phyloP scores from a whole-genome alignment of 495 filamentous ascomycete genomes.

The Annulohypoxylon maeteangense region DNA sequence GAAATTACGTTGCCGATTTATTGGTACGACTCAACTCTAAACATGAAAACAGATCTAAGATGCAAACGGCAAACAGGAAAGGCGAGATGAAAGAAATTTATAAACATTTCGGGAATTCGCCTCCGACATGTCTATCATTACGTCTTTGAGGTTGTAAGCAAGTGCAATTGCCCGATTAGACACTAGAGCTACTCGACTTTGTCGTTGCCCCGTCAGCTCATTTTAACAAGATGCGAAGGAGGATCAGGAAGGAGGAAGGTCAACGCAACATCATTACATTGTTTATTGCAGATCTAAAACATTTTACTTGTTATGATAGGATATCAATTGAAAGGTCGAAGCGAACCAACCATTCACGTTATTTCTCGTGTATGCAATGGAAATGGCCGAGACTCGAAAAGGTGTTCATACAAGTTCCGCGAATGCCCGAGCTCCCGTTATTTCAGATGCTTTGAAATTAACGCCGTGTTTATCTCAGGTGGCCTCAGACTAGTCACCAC shows the following conservation, averaged over 20 bases:
- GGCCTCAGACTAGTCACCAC: no score
- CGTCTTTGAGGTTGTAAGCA: slow-evolving; percentile 7
- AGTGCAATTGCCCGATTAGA: slow-evolving; percentile 9
- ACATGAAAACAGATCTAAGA: background rate
- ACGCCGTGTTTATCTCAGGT: no score
- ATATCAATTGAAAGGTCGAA: background rate
- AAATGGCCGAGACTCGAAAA: no score
- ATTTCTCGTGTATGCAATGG: slow-evolving; percentile 34
- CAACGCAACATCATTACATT: slow-evolving; percentile 16
- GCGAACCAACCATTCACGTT: slow-evolving; percentile 16
- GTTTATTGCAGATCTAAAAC: slow-evolving; percentile 12
- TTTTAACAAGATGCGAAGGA: slow-evolving; percentile 3
- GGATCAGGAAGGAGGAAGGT: slow-evolving; percentile 6
- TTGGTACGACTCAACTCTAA: background rate
- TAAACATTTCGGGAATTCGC: slow-evolving; percentile 13
- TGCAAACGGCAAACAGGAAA: background rate
- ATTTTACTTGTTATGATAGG: slow-evolving; percentile 2
- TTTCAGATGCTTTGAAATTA: no score
- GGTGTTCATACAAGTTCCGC: no score
- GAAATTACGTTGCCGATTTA: background rate
- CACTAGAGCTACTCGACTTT: background rate
- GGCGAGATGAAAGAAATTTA: slow-evolving; percentile 24
- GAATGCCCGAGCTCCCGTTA: no score
- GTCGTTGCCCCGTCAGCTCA: slow-evolving; percentile 15
- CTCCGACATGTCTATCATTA: slow-evolving; percentile 18